Conservation (phyloP, 495 filamentous ascomycete genomes). For the Penicillium silybi region DNA sequence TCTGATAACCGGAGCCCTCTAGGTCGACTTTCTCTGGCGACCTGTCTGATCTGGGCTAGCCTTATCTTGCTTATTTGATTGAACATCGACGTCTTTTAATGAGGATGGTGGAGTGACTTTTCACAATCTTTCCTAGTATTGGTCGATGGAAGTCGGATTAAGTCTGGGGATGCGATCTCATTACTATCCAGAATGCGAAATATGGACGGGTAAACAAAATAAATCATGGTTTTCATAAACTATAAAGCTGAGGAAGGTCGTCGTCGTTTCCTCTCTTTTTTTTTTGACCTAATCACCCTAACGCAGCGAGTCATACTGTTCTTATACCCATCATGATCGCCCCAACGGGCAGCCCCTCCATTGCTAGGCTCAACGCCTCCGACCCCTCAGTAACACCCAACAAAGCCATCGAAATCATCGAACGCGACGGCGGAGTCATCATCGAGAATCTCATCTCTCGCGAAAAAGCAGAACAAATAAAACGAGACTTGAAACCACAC, state of each 20-base stretch:
- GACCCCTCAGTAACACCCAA: slow-evolving; percentile 6
- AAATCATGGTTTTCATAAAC: not conserved
- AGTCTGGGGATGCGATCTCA: not conserved
- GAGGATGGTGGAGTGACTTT: not conserved
- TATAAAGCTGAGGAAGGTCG: not conserved
- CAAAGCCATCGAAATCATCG: slow-evolving; percentile 3
- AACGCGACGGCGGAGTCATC: slow-evolving; percentile 21
- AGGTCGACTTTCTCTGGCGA: not conserved
- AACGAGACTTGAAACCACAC: slow-evolving; percentile 20
- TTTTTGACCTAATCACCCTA: not conserved
- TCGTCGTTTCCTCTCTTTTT: not conserved
- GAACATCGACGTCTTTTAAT: not conserved
- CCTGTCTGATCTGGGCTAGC: slow-evolving; percentile 7
- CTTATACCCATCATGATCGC: not conserved
- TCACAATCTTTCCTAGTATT: not conserved
- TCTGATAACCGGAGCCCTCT: not conserved
- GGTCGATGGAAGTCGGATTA: not conserved
- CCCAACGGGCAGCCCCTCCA: not conserved
- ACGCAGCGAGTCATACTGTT: not conserved
- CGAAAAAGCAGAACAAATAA: slow-evolving; percentile 19
- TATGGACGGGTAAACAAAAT: not conserved
- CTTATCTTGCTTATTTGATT: not conserved
- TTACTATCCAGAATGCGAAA: not conserved
- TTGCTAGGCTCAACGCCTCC: slow-evolving; percentile 9
- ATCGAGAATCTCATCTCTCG: slow-evolving; percentile 21